phyloP scores from a whole-genome alignment of 2,329 filamentous ascomycete species.

The Neofusicoccum sp. region DNA sequence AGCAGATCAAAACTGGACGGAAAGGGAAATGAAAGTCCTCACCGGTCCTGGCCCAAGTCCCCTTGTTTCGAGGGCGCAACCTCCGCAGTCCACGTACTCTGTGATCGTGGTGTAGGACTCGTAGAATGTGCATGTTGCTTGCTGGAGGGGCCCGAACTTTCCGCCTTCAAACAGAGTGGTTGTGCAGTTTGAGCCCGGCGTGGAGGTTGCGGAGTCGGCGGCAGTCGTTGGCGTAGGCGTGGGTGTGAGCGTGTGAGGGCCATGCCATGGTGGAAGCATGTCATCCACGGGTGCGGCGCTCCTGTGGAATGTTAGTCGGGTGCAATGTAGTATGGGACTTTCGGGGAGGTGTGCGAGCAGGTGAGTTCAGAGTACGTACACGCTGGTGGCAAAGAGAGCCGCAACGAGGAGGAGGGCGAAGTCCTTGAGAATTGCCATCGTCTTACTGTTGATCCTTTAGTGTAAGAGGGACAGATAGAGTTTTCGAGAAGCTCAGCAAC shows the following conservation, averaged over 20 bases:
- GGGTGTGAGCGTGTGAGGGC: neutral
- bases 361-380: neutral
- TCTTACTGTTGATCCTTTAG: neutral
- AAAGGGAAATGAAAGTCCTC: neutral
- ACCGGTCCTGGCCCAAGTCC: conserved; percentile 29
- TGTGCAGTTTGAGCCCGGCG: neutral
- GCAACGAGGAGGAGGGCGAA: neutral
- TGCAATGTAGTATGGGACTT: neutral
- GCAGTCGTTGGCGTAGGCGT: neutral
- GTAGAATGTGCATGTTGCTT: conserved; percentile 27
- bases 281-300: neutral
- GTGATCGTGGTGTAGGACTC: conserved; percentile 27
- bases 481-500: neutral
- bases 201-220: neutral
- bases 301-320: neutral
- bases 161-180: neutral
- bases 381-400: neutral
- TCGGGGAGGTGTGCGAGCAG: too few species aligned
- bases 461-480: too few species aligned
- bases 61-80: conserved; percentile 25
- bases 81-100: conserved; percentile 28
- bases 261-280: neutral
- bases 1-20: neutral
- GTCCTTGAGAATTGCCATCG: neutral
- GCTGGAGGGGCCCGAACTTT: conserved; percentile 21